Evolutionary conservation across 345 rosid genomes (phyloP).

Genomic region (Xanthoceras sorbifolium): DNA sequence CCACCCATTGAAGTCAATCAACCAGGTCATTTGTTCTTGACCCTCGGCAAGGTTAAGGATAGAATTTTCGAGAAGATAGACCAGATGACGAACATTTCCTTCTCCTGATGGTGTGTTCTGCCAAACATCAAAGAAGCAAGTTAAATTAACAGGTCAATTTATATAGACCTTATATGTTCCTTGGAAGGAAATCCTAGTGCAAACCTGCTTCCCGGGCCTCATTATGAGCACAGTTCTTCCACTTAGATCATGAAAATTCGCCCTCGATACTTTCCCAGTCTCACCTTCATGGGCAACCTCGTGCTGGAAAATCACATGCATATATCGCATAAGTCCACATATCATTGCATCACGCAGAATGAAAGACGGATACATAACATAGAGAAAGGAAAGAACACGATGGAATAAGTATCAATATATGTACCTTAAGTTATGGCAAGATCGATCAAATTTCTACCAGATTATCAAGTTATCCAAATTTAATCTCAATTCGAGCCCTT

Average conservation of each 20-base stretch:
- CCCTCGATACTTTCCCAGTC: constrained; percentile 87
- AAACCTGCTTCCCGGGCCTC: constrained; percentile 91
- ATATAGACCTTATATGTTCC: background rate
- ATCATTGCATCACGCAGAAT: background rate
- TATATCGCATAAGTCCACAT: constrained; percentile 6
- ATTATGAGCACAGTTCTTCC: constrained; percentile 89
- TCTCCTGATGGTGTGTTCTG: constrained; percentile 81
- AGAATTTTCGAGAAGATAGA: constrained; percentile 86
- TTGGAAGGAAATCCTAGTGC: background rate
- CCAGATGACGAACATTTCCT: constrained; percentile 72
- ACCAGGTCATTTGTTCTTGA: constrained; percentile 89
- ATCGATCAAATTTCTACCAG: background rate
- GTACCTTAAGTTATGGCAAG: background rate
- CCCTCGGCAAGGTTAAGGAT: constrained; percentile 78
- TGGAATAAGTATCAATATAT: background rate
- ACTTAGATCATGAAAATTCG: constrained; percentile 64
- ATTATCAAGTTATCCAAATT: background rate
- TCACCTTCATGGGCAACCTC: constrained; percentile 92
- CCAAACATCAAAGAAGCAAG: constrained; percentile 9
- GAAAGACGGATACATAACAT: background rate
- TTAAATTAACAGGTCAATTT: background rate
- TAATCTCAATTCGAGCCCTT: background rate
- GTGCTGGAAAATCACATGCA: constrained; percentile 37
- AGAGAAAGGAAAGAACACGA: background rate
- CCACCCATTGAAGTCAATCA: constrained; percentile 93